Base-by-base conservation (phyloP, 2,329 filamentous ascomycete genomes). In the Venturia pyrina region DNA sequence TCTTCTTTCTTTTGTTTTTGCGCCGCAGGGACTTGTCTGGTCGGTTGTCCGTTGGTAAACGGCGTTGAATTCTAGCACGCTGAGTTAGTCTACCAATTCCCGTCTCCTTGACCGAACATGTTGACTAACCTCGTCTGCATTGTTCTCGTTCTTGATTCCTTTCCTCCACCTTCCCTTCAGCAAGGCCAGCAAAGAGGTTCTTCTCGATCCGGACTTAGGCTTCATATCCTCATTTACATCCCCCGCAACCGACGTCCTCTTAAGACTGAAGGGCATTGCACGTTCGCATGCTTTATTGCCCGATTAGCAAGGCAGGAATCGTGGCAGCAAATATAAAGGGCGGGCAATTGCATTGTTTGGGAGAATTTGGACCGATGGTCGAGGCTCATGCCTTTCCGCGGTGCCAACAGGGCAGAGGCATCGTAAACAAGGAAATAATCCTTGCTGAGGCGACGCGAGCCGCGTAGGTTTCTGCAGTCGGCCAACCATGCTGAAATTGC, bases 341-440 rank as follows among this genome's bases (percentile, higher is more conserved):
- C 48, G 32, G 53, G 53, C 28, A 37, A 37, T n/a, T 11, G 19
- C 53, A 59, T 59, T 59, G 3, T 59, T 37, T 3, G 48, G 28
- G 48, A 28, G 21, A 24, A 21, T 21, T 11, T 37, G 53, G 53
- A 21, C 53, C 32, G 32, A 15, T 53, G 53, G 34, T 59, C 32
- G 53, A 59, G 53, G 48, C 21, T 53, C 48, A 32, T 53, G 48
- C 48, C 7, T 37, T 59, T 59, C 53, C 15, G 5, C 5, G 6
- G 15, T 59, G 28, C 53, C 32, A 53, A 53, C 48, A 37, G 53
- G 53, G 53, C 53, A 59, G 53, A 59, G 28, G 53, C 53, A 37
- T 37, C 32, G 53, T 59, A 59, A 59, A 59, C 53, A 59, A 59
- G 53, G 53, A 59, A 59, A 34, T 34, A n/a, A 59, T 59, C 53